A percentile compares a stretch with the other conserved stretches of the same genome.
Conservation (phyloP, 139 green algal genomes). For the Parachlorella kessleri region DNA sequence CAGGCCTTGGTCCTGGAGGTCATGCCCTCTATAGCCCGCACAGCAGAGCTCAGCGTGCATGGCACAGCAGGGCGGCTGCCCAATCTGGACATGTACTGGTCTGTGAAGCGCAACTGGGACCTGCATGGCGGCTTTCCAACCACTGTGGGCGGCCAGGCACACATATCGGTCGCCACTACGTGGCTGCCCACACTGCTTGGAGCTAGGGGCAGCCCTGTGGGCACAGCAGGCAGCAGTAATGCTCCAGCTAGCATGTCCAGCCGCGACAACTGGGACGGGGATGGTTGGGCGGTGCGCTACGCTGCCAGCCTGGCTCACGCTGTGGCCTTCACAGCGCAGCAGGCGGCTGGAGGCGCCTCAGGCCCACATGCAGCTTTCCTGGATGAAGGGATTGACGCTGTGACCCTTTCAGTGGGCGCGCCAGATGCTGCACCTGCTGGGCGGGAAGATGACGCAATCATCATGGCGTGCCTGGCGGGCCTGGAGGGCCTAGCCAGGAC, state of each 20-base stretch:
- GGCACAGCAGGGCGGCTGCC: slow-evolving; percentile 69
- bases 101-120: slow-evolving; percentile 48
- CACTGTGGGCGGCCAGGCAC: background rate
- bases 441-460: background rate
- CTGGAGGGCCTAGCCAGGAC: slow-evolving; percentile 54
- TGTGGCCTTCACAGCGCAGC: slow-evolving; percentile 46
- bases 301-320: background rate
- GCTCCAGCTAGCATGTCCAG: too few species aligned
- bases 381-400: slow-evolving; percentile 60
- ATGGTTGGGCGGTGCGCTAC: too few species aligned
- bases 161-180: too few species aligned
- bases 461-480: background rate
- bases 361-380: slow-evolving; percentile 73
- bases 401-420: slow-evolving; percentile 43
- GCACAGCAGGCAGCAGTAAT: too few species aligned
- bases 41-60: slow-evolving; percentile 56
- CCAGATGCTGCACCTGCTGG: background rate
- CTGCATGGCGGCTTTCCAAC: background rate
- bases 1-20: slow-evolving; percentile 77
- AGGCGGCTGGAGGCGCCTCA: slow-evolving; percentile 48
- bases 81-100: slow-evolving; percentile 77
- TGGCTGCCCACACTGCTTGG: too few species aligned
- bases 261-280: too few species aligned
- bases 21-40: background rate
- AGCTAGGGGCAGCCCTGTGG: too few species aligned